A percentile compares a stretch with the other conserved stretches of the same genome.
Conservation (phyloP, 2,329 filamentous ascomycete species). For the Escovopsis sp. region DNA sequence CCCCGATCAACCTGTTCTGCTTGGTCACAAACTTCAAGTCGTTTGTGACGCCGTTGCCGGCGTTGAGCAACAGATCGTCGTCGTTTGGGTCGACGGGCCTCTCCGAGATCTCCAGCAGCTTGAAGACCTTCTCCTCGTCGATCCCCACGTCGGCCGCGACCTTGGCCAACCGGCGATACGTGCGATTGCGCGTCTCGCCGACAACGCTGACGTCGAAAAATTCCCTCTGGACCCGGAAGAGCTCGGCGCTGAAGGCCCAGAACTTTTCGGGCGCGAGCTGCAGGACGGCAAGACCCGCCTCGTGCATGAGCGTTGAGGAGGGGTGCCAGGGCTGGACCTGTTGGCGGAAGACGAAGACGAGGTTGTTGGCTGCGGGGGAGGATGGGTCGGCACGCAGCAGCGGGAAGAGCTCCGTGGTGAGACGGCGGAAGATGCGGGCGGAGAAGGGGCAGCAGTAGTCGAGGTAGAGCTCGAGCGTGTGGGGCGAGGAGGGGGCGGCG, state of each 20-base stretch:
- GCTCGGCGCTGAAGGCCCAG: conserved; percentile 59
- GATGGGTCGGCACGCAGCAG: conserved; percentile 46
- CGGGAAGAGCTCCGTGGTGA: conserved; percentile 38
- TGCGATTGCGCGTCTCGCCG: conserved; percentile 69
- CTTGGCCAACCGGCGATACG: conserved; percentile 64
- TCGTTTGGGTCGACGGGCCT: conserved; percentile 31
- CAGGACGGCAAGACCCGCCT: conserved; percentile 72
- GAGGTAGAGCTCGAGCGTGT: conserved; percentile 55
- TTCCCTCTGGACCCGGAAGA: conserved; percentile 52
- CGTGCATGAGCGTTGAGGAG: conserved; percentile 64
- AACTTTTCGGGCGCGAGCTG: conserved; percentile 56
- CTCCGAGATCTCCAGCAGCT: conserved; percentile 52
- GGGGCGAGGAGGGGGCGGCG: conserved; percentile 29
- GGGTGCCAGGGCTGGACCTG: conserved; percentile 95
- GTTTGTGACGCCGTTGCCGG: conserved; percentile 67
- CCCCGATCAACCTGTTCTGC: conserved; percentile 60
- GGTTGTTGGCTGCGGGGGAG: conserved; percentile 27
- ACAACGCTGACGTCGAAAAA: conserved; percentile 82
- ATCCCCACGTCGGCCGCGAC: conserved; percentile 57
- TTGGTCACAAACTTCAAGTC: conserved; percentile 77
- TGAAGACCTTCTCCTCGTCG: conserved; percentile 54
- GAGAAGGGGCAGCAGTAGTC: conserved; percentile 79
- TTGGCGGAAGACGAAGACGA: conserved; percentile 75
- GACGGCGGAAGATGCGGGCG: conserved; percentile 55
- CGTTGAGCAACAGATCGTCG: conserved; percentile 56